Evolutionary conservation across 306 rosid genomes (phyloP).

Genomic region (Citrullus mucosospermus): DNA sequence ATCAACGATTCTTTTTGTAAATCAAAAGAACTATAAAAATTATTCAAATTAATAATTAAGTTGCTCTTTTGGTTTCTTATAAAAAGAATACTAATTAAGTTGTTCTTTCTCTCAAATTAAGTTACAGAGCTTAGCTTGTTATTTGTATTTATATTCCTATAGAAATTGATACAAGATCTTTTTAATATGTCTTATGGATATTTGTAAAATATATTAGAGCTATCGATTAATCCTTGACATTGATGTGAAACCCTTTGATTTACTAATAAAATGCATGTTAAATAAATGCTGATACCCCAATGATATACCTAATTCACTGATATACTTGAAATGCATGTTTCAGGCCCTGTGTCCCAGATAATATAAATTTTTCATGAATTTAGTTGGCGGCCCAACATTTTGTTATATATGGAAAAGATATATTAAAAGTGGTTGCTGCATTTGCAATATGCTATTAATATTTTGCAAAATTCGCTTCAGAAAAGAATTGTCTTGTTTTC

Average conservation of each 20-base stretch:
- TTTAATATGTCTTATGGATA: no score
- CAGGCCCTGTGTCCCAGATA: background rate
- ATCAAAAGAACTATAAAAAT: no score
- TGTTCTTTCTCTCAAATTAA: background rate
- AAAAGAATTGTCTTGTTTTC: background rate
- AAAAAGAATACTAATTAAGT: no score
- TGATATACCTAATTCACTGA: background rate
- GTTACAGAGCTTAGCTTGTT: background rate
- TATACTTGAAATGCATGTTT: background rate
- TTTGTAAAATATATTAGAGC: no score
- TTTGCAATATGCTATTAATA: background rate
- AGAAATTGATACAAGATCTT: background rate
- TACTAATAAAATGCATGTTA: background rate
- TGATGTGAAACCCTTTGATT: no score
- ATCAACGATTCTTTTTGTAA: background rate
- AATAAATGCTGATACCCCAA: background rate
- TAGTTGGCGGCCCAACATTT: background rate
- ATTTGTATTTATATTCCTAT: background rate
- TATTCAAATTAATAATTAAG: background rate
- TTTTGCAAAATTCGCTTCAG: background rate
- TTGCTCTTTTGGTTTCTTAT: no score
- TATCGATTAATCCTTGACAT: no score
- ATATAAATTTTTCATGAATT: background rate
- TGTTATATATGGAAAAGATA: background rate
- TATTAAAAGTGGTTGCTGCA: background rate